phyloP scores from a whole-genome alignment of 176 grass and related monocot species.

The Paspalum notatum region DNA sequence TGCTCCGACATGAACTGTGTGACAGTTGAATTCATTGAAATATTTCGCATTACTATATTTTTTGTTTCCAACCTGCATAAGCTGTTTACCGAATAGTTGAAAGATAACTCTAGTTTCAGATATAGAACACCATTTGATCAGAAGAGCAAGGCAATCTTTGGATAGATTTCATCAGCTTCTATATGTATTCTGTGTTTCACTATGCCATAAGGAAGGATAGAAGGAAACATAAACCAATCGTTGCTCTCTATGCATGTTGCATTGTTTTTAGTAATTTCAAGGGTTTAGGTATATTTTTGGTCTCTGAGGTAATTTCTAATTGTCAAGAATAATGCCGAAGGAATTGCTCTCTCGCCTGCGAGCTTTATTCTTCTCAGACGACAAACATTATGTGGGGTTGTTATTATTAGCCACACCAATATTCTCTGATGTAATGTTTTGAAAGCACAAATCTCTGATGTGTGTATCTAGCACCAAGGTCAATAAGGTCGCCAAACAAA shows the following conservation, averaged over 20 bases:
- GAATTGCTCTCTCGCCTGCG: not conserved
- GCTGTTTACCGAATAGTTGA: not conserved
- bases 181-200: too few relatives aligned
- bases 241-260: not conserved
- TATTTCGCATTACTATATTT: conserved; percentile 18
- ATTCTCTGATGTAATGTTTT: not conserved
- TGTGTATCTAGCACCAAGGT: not conserved
- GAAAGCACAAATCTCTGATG: not conserved
- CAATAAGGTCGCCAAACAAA: conserved; percentile 6
- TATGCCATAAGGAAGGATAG: not conserved
- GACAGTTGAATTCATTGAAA: conserved; percentile 38
- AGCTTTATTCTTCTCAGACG: too few relatives aligned
- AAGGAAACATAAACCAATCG: conserved; percentile 26
- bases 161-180: conserved; percentile 7
- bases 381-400: too few relatives aligned
- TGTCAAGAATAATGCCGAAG: not conserved
- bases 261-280: not conserved
- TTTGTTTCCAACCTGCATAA: not conserved
- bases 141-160: not conserved
- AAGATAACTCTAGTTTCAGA: not conserved
- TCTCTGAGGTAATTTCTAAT: not conserved
- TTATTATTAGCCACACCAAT: conserved; percentile 13
- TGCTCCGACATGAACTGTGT: conserved; percentile 24
- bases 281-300: not conserved
- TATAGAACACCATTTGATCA: not conserved